Base-by-base conservation (phyloP, 495 filamentous ascomycete species). In the Astrocystis sublimbata region DNA sequence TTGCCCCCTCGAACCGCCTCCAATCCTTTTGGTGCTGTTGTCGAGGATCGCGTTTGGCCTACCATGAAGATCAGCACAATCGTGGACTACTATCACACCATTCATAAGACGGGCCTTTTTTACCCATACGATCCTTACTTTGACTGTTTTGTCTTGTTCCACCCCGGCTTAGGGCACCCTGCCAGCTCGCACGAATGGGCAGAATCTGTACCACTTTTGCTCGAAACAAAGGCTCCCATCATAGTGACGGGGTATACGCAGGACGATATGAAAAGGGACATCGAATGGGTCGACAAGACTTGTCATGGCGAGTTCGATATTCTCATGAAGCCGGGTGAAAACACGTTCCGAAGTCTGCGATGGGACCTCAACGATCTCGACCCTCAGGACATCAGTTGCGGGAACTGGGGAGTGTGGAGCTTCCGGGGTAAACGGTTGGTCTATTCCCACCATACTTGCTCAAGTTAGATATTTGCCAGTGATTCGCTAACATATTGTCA, bases 291-390 rank as follows among this genome's bases (percentile, higher is more conserved):
- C 24, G 78, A 87, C 70, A 86, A 93, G 67, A 90, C 88, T 69
- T 89, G 89, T 64, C 83, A 82, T 2, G 92, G 92, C 3, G 94
- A 99, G 73, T 91, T 96, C 68, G 94, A 99, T 75, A 78, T 98
- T 26, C 77, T 99, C 52, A 79, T 99, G 73, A 84, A 96, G 73
- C 93, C 94, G 0, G 92, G 92, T 13, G 92, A 97, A 81, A 99
- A 99, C 65, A 85, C 79, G 9, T 99, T 99, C 78, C 84, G 92
- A 70, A 99, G 94, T 80, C 75, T 96, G 73, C 82, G 94, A 64
- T 98, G 96, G 96, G 94, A 99, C 82, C 71, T 98, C 66, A 97
- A 97, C 72, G 94, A 99, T 74, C 71, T 92, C 53, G 94, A 98
- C 72, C 96, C 94, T 5, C 89, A 93, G 66, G 96, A 98, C 77